A percentile compares a stretch with the other conserved stretches of the same genome.
Conservation (phyloP, 345 rosid genomes). For the Populus nigra region DNA sequence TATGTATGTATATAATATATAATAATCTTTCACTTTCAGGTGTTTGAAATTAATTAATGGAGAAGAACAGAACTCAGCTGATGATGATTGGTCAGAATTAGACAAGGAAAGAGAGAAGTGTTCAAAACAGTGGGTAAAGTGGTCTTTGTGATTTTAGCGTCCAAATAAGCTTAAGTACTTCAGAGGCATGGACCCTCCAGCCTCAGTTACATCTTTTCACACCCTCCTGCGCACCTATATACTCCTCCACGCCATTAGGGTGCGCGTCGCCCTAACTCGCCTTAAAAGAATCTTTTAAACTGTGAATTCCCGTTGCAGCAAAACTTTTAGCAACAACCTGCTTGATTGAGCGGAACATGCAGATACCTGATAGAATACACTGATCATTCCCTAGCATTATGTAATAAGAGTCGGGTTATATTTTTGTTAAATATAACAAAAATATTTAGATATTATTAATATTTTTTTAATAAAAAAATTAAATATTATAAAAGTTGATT, state of each 20-base stretch:
- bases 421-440: too few relatives aligned
- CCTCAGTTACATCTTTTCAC: neutral
- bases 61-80: neutral
- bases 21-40: neutral
- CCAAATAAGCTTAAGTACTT: constrained; percentile 29
- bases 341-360: too few relatives aligned
- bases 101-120: neutral
- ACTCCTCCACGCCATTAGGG: neutral
- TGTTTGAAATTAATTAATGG: neutral
- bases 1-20: too few relatives aligned
- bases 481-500: too few relatives aligned
- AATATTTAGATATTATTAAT: too few relatives aligned
- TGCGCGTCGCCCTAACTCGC: neutral
- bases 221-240: neutral
- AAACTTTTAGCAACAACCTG: neutral
- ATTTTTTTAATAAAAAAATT: too few relatives aligned
- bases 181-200: neutral
- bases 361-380: too few relatives aligned
- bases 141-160: constrained; percentile 30
- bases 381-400: too few relatives aligned
- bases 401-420: too few relatives aligned
- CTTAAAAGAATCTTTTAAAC: neutral
- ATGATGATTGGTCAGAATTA: neutral
- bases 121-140: neutral
- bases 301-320: constrained; percentile 11